Evolutionary conservation across 352 stramenopile species (phyloP), one percentile per base, ranked within the genome.

Genomic region (Pythium monospermum): DNA sequence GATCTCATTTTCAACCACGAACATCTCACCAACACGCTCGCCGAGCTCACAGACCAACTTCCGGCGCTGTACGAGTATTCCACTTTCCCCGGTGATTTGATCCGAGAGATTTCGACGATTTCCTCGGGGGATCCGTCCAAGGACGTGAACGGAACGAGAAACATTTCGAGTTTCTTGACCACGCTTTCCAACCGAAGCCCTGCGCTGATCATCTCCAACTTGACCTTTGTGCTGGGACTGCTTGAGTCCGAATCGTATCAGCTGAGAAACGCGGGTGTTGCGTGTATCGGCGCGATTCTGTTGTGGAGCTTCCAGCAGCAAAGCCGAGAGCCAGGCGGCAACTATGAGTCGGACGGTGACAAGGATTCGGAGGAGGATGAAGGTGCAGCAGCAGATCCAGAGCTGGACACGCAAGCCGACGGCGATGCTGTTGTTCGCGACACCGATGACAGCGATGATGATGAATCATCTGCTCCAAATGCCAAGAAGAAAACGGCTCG

Each of bases 231-330:
- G 30, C 57, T 92, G 27, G 76, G 73, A 5, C 71, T 92, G 13
- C 62, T 88, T 8, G 77, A 89, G 43, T 83, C 76, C 3, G 82
- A 92, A 59, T 79, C 73, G 6, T 92, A 92, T 49, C 76, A 86
- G 35, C 57, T 90, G 3, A 67, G 82, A 4, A 92, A 90, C 31
- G 76, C 78, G 39, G 77, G 73, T 4, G 78, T 87, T 18, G 85
- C 78, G n/a, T 87, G 74, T 36, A 74, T 90, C 19, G 76, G 71
- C 10, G 69, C 87, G 27, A 92, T 92, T 23, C 53, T 92, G 30
- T 43, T 88, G 10, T 88, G 77, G 77, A 88, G 83, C 46, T 88
- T 83, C 36, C 71, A 67, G 7, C 71, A 88, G 36, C 82, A 66
- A 40, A 63, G 64, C 48, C 48, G 48, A 27, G 19, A 50, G 16